Percentiles rank a stretch among this genome's conserved stretches.
These are phyloP conservation scores for Corchorus olitorius DNA, from an alignment of 345 rosid genomes.

Conservation along the genomic window DNA sequence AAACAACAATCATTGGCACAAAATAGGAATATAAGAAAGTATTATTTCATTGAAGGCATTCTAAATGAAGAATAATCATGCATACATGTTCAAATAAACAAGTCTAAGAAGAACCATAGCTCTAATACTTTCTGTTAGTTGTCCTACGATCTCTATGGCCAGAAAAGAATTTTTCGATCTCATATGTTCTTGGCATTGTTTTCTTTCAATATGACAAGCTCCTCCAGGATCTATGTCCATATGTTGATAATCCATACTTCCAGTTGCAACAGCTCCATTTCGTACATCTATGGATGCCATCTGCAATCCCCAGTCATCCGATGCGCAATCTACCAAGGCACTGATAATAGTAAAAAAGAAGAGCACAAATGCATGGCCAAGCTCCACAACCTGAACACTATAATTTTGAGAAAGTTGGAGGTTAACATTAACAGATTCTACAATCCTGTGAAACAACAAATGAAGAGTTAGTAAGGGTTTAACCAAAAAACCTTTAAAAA, in stretches of 20 bases:
- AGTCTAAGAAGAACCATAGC: conserved; percentile 52
- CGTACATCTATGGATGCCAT: conserved; percentile 22
- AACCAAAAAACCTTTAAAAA: no score
- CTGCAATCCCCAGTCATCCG: conserved; percentile 51
- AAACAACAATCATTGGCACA: not conserved
- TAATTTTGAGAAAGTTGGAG: conserved; percentile 50
- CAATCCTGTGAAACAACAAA: conserved; percentile 44
- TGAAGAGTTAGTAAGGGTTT: not conserved
- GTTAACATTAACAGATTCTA: conserved; percentile 46
- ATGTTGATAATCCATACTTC: conserved; percentile 29
- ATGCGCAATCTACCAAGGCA: conserved; percentile 43
- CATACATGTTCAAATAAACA: conserved; percentile 57
- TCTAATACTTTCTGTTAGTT: conserved; percentile 47
- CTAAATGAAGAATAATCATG: conserved; percentile 8
- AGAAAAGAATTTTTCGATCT: conserved; percentile 41
- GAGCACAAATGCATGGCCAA: conserved; percentile 50
- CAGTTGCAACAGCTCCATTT: conserved; percentile 30
- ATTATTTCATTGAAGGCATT: not conserved
- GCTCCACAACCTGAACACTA: conserved; percentile 36
- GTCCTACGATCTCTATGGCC: conserved; percentile 49
- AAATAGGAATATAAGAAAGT: not conserved
- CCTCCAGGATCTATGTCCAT: conserved; percentile 42
- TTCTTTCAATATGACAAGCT: conserved; percentile 21
- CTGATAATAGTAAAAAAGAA: conserved; percentile 44
- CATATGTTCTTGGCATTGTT: conserved; percentile 36